A percentile compares a stretch with the other conserved stretches of the same genome.
Conservation (phyloP, 1,284 basidiomycete genomes). For the Uromyces viciae-fabae region DNA sequence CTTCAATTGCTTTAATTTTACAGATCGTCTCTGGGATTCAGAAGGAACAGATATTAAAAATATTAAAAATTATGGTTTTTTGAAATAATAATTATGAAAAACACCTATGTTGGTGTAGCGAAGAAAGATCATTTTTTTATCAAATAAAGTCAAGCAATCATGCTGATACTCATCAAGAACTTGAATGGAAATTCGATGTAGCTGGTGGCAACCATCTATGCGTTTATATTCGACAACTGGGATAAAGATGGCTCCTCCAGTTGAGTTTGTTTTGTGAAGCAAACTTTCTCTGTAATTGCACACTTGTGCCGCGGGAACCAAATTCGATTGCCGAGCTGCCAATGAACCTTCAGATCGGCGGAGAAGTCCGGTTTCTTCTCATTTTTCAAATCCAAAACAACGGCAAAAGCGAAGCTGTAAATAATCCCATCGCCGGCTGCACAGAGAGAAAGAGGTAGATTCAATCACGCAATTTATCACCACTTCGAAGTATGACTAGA, state of each 20-base stretch:
- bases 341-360: not conserved
- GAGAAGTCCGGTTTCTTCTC: slow-evolving; percentile 8
- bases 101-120: no score
- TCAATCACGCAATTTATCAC: not conserved
- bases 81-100: no score
- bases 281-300: slow-evolving; percentile 2
- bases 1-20: no score
- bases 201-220: no score
- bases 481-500: not conserved
- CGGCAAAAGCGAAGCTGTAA: slow-evolving; percentile 30
- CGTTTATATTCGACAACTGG: no score
- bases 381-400: slow-evolving; percentile 20
- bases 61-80: no score
- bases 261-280: not conserved
- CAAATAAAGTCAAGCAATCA: not conserved
- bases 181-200: no score
- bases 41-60: no score
- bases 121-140: not conserved
- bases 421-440: slow-evolving; percentile 32
- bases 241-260: no score
- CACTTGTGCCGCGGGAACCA: slow-evolving; percentile 11
- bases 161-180: no score
- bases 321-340: slow-evolving; percentile 20
- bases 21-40: no score
- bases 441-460: not conserved